phyloP scores from a whole-genome alignment of 352 stramenopile species.

The Pythium biforme region DNA sequence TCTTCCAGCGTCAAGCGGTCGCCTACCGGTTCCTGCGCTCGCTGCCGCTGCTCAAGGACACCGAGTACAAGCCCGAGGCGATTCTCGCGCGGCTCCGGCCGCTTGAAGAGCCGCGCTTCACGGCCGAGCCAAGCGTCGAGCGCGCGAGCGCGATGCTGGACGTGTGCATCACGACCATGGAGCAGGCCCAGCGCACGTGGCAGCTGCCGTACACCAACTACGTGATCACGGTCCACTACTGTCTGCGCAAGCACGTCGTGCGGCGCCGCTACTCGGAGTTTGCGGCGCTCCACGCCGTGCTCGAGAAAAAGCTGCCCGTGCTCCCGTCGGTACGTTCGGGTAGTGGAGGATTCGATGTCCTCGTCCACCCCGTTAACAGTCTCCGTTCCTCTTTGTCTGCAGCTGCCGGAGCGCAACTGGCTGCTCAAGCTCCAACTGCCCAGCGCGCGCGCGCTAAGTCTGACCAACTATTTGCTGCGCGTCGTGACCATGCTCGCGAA shows the following conservation, averaged over 20 bases:
- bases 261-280: slow-evolving; percentile 71
- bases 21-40: slow-evolving; percentile 66
- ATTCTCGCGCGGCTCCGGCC: slow-evolving; percentile 46
- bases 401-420: slow-evolving; percentile 49
- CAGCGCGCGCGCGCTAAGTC: slow-evolving; percentile 30
- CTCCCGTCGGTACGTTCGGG: slow-evolving; percentile 41
- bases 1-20: slow-evolving; percentile 59
- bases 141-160: slow-evolving; percentile 64
- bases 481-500: slow-evolving; percentile 51
- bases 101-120: slow-evolving; percentile 28
- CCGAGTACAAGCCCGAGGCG: slow-evolving; percentile 32
- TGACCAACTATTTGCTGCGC: slow-evolving; percentile 51
- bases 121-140: slow-evolving; percentile 23
- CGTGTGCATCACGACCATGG: slow-evolving; percentile 57
- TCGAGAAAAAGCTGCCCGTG: slow-evolving; percentile 47
- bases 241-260: slow-evolving; percentile 62
- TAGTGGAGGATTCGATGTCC: no score
- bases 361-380: no score
- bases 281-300: slow-evolving; percentile 36
- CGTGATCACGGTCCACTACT: slow-evolving; percentile 71
- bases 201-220: slow-evolving; percentile 74
- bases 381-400: no score
- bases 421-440: slow-evolving; percentile 41
- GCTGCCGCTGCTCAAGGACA: slow-evolving; percentile 42
- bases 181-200: slow-evolving; percentile 51